A percentile compares a stretch with the other conserved stretches of the same genome.
Evolutionary conservation across 208 protist species (phyloP).

Genomic region (Phytomonas sp.): DNA sequence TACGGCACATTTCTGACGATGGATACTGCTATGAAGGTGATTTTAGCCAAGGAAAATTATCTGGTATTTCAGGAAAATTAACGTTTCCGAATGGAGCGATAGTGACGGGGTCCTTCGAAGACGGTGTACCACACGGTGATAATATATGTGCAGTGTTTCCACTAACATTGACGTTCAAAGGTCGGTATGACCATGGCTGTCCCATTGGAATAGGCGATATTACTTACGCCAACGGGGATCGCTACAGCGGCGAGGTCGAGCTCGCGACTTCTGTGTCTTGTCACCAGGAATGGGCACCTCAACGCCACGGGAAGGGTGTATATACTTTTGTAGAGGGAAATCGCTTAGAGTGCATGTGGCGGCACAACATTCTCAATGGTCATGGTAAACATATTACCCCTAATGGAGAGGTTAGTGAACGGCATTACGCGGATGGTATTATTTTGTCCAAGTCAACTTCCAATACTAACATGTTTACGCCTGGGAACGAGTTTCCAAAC

Average conservation of each 20-base stretch:
- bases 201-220: conserved; percentile 30
- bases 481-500: conserved; percentile 74
- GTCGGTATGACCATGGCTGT: conserved; percentile 32
- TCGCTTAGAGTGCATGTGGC: conserved; percentile 61
- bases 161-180: conserved; percentile 27
- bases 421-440: conserved; percentile 62
- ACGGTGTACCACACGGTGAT: conserved; percentile 33
- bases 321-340: conserved; percentile 76
- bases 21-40: conserved; percentile 30
- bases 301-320: conserved; percentile 55
- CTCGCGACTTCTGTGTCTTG: conserved; percentile 11
- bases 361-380: conserved; percentile 70
- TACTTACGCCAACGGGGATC: conserved; percentile 58
- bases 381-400: conserved; percentile 47
- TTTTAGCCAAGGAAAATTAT: conserved; percentile 30
- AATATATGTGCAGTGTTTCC: conserved; percentile 17
- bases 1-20: conserved; percentile 15
- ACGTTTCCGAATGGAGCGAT: conserved; percentile 51
- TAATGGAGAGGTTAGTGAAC: conserved; percentile 28
- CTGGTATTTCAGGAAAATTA: conserved; percentile 34
- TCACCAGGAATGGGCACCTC: conserved; percentile 21
- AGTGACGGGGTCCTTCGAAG: conserved; percentile 55
- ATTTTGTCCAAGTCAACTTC: conserved; percentile 14
- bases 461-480: conserved; percentile 35
- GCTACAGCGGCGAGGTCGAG: conserved; percentile 58